phyloP scores from a whole-genome alignment of 2,329 filamentous ascomycete genomes.

The Cordyceps pruinosa region DNA sequence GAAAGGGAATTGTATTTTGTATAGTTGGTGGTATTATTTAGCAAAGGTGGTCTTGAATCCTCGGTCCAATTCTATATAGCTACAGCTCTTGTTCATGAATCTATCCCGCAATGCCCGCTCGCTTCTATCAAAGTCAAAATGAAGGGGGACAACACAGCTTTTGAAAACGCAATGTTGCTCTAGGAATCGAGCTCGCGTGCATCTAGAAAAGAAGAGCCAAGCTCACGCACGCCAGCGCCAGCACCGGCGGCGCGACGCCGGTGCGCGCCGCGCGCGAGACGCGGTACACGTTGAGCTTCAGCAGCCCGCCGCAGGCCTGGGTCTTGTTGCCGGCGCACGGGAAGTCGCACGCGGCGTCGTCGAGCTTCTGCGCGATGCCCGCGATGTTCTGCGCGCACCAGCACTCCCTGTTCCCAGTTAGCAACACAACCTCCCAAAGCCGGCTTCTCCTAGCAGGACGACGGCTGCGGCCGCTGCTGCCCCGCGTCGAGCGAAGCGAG shows the following conservation, averaged over 20 bases:
- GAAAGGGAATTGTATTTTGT: not conserved
- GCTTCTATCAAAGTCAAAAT: not conserved
- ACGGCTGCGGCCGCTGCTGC: too few relatives aligned
- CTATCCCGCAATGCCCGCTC: not conserved
- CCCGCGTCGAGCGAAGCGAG: not conserved
- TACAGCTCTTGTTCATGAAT: not conserved
- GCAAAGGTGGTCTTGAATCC: not conserved
- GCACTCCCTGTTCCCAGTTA: constrained; percentile 42
- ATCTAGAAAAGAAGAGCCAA: not conserved
- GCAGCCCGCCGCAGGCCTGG: constrained; percentile 46
- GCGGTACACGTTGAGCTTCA: constrained; percentile 42
- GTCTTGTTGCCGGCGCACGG: constrained; percentile 47
- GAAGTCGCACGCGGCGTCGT: constrained; percentile 42
- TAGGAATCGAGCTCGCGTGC: too few relatives aligned
- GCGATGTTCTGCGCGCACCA: constrained; percentile 50
- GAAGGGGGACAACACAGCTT: too few relatives aligned
- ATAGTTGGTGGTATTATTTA: not conserved
- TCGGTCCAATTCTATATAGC: not conserved
- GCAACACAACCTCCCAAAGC: not conserved
- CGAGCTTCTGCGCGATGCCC: constrained; percentile 37
- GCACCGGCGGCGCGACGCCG: not conserved
- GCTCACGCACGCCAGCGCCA: not conserved
- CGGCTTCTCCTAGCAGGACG: too few relatives aligned
- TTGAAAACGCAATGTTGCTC: not conserved
- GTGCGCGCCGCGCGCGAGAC: constrained; percentile 15